phyloP scores from a whole-genome alignment of 495 filamentous ascomycete genomes.

The Penicillium pulvis region DNA sequence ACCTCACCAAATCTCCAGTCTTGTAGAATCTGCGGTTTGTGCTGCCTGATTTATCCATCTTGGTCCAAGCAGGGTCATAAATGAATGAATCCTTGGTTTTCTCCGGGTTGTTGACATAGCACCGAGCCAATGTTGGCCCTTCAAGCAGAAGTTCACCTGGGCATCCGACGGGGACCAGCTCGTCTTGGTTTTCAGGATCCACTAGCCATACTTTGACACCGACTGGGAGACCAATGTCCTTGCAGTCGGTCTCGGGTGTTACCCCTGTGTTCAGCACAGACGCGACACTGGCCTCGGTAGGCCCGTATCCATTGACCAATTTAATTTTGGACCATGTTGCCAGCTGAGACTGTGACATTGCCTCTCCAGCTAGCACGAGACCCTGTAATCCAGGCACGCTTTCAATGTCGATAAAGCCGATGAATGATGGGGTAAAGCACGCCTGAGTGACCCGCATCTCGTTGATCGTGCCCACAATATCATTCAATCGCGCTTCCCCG shows the following conservation, averaged over 20 bases:
- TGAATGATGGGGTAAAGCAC: constrained; percentile 56
- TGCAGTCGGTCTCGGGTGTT: constrained; percentile 35
- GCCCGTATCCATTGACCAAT: constrained; percentile 64
- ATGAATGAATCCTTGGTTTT: constrained; percentile 50
- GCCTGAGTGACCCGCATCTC: constrained; percentile 47
- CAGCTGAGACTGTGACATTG: constrained; percentile 54
- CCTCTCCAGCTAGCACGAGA: constrained; percentile 55
- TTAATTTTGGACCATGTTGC: constrained; percentile 55
- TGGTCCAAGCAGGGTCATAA: constrained; percentile 43
- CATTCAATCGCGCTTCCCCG: constrained; percentile 53
- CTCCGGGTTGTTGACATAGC: constrained; percentile 46
- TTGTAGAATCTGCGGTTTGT: constrained; percentile 61
- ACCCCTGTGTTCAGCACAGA: constrained; percentile 42
- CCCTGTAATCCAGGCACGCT: constrained; percentile 48
- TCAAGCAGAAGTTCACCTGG: constrained; percentile 54
- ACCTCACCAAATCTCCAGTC: constrained; percentile 65
- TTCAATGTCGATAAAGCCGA: constrained; percentile 46
- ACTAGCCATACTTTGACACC: constrained; percentile 49
- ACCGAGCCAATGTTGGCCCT: constrained; percentile 49
- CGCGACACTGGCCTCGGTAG: constrained; percentile 48
- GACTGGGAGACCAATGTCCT: constrained; percentile 48
- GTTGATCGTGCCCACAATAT: constrained; percentile 49
- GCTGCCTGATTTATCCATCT: constrained; percentile 14
- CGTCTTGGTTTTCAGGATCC: constrained; percentile 44
- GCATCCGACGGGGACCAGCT: constrained; percentile 51